Evolutionary conservation across 257 asterid species (phyloP).

Genomic region (Salvia hispanica): DNA sequence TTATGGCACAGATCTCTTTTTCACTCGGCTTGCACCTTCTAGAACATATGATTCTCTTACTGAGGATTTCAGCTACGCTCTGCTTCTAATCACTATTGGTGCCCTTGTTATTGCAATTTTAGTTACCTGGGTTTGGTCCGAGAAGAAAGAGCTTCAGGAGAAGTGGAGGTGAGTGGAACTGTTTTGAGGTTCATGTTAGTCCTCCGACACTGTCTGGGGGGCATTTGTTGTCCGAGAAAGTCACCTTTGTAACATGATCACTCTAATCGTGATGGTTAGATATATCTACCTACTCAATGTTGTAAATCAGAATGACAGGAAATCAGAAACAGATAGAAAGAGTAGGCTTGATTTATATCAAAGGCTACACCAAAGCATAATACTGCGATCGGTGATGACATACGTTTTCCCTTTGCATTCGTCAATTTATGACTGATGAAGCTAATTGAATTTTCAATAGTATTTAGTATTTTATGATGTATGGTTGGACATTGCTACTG

Average conservation of each 20-base stretch:
- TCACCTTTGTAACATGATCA: slow-evolving; percentile 25
- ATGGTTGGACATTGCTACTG: background rate
- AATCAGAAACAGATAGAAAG: slow-evolving; percentile 15
- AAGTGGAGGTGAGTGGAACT: slow-evolving; percentile 80
- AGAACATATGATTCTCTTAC: slow-evolving; percentile 93
- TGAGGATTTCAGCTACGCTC: slow-evolving; percentile 92
- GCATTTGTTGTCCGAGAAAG: too few relatives aligned
- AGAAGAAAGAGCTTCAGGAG: slow-evolving; percentile 93
- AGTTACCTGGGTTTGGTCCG: slow-evolving; percentile 90
- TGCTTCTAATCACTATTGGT: slow-evolving; percentile 82
- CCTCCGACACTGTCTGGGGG: slow-evolving; percentile 23
- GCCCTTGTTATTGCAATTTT: slow-evolving; percentile 80
- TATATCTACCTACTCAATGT: slow-evolving; percentile 25
- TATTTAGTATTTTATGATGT: too few relatives aligned
- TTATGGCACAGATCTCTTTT: slow-evolving; percentile 88
- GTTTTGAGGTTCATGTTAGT: slow-evolving; percentile 8
- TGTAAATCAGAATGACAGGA: slow-evolving; percentile 37
- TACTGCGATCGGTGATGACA: background rate
- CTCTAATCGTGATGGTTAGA: slow-evolving; percentile 27
- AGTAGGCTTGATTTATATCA: slow-evolving; percentile 28
- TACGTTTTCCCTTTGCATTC: background rate
- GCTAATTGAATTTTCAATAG: background rate
- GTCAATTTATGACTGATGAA: background rate
- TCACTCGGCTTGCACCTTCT: slow-evolving; percentile 91
- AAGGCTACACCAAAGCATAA: too few relatives aligned